Evolutionary conservation across 805 yeast genomes (phyloP).

Genomic region (Spathaspora sp.): DNA sequence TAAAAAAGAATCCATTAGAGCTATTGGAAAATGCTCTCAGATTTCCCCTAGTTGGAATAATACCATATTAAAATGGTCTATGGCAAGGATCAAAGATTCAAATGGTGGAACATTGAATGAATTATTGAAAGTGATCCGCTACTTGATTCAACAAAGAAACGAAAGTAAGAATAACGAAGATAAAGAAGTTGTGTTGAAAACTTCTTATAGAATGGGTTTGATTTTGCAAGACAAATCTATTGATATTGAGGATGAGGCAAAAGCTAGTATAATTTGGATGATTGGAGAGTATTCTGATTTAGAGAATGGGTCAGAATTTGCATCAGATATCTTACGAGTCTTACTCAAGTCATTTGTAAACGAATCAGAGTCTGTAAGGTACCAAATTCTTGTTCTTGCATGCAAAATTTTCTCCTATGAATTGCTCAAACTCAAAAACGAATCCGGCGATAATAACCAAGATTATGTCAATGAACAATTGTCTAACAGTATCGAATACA

Average conservation of each 20-base stretch:
- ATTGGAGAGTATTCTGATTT: conserved; percentile 71
- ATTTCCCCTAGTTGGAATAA: conserved; percentile 45
- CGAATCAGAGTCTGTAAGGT: conserved; percentile 58
- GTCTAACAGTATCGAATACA: conserved; percentile 22
- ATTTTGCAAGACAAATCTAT: conserved; percentile 21
- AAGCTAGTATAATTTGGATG: conserved; percentile 85
- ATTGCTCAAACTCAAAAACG: conserved; percentile 36
- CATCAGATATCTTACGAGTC: conserved; percentile 73
- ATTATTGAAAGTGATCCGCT: conserved; percentile 67
- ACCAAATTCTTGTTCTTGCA: conserved; percentile 67
- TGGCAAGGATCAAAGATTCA: conserved; percentile 40
- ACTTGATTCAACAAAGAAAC: conserved; percentile 59
- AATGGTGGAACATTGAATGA: conserved; percentile 49
- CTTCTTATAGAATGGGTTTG: conserved; percentile 48
- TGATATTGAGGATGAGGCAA: conserved; percentile 45
- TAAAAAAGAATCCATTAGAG: conserved; percentile 50
- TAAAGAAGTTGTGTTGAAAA: conserved; percentile 41
- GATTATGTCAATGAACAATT: conserved; percentile 11
- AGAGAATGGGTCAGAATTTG: conserved; percentile 34
- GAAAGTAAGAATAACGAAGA: conserved; percentile 9
- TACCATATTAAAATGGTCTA: conserved; percentile 62
- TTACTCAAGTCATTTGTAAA: conserved; percentile 49
- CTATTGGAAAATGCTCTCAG: conserved; percentile 60
- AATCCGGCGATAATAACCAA: conserved; percentile 11
- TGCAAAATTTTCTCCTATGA: conserved; percentile 66